Percentiles rank a stretch among this genome's conserved stretches.
Conservation (phyloP, 2,329 filamentous ascomycete genomes). For the Fusarium musae region DNA sequence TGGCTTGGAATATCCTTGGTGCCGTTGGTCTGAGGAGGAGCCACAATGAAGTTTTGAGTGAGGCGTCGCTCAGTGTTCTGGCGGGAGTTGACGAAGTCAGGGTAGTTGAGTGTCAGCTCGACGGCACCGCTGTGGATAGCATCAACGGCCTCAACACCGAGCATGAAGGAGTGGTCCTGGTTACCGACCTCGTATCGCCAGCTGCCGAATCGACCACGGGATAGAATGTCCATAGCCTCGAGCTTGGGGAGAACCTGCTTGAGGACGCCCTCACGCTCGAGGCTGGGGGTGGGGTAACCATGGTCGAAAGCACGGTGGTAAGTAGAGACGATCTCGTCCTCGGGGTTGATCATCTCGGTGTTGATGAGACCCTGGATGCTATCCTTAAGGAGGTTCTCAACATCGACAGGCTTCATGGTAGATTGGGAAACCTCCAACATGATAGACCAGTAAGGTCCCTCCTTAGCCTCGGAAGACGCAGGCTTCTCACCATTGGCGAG, state of each 20-base stretch:
- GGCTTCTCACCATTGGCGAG: conserved; percentile 88
- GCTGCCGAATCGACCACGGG: conserved; percentile 95
- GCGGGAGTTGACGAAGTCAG: conserved; percentile 90
- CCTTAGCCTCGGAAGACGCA: conserved; percentile 75
- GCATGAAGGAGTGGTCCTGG: conserved; percentile 98
- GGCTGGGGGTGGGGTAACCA: conserved; percentile 93
- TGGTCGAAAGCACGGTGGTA: conserved; percentile 99
- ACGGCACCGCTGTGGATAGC: conserved; percentile 89
- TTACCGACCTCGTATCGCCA: conserved; percentile 98
- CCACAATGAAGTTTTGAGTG: conserved; percentile 58
- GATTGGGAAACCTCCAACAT: conserved; percentile 99
- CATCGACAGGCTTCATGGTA: conserved; percentile 91
- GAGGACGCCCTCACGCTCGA: conserved; percentile 95
- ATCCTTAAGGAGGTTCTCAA: conserved; percentile 85
- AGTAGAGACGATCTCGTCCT: conserved; percentile 95
- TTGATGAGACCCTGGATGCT: conserved; percentile 97
- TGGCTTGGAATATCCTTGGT: conserved; percentile 53
- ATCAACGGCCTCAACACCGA: conserved; percentile 93
- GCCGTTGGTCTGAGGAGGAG: conserved; percentile 51
- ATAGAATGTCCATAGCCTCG: conserved; percentile 90
- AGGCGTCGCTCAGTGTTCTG: conserved; percentile 64
- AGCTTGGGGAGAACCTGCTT: conserved; percentile 93
- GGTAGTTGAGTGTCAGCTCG: conserved; percentile 95
- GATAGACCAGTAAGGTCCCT: conserved; percentile 99
- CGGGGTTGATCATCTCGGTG: conserved; percentile 92